These are phyloP conservation scores for Pelargonium cotyledonis DNA, from an alignment of 441 rosid species.

Conservation along the genomic window DNA sequence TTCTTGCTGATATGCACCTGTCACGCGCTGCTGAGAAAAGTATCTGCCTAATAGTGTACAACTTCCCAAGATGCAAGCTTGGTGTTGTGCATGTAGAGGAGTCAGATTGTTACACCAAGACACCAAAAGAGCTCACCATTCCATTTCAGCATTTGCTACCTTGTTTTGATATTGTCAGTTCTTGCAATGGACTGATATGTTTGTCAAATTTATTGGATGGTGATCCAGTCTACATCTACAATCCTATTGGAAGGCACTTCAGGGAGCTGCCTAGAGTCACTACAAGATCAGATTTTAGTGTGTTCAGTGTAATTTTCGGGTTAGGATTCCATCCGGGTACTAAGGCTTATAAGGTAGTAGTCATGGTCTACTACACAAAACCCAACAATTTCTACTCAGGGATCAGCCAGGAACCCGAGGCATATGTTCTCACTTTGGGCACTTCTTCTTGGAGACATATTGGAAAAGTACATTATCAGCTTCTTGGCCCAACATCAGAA, in stretches of 20 bases:
- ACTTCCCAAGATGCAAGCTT: neutral
- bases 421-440: neutral
- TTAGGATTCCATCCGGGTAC: neutral
- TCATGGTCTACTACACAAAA: neutral
- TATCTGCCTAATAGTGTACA: neutral
- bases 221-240: neutral
- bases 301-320: neutral
- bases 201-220: neutral
- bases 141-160: neutral
- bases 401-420: neutral
- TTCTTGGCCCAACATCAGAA: neutral
- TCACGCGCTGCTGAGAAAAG: neutral
- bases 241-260: neutral
- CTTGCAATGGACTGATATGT: neutral
- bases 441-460: neutral
- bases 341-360: neutral
- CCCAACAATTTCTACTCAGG: neutral
- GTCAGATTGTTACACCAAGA: no score
- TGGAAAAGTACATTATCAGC: neutral
- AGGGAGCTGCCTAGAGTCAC: neutral
- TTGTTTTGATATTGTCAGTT: neutral
- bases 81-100: no score
- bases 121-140: neutral
- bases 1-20: neutral
- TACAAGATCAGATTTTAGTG: neutral